phyloP scores from a whole-genome alignment of 164 flowering plant genomes.

The Stephania japonica region DNA sequence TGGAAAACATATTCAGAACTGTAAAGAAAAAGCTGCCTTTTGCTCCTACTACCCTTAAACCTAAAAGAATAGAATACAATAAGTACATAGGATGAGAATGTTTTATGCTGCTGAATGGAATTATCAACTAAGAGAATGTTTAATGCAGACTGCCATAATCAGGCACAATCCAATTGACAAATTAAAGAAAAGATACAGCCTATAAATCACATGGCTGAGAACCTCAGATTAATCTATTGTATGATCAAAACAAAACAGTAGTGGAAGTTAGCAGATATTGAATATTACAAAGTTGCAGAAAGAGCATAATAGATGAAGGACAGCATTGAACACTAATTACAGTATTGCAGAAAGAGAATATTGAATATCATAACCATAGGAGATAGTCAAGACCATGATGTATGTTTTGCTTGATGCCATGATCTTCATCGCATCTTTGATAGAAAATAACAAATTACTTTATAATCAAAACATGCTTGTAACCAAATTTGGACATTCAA shows the following conservation, averaged over 20 bases:
- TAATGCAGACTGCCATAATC: no score
- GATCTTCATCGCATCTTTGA: no score
- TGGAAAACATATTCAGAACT: not conserved
- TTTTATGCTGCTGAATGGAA: no score
- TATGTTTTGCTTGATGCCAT: not conserved
- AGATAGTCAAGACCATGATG: not conserved
- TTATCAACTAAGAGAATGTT: no score
- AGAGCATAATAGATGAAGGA: not conserved
- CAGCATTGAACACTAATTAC: not conserved
- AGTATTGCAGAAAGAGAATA: not conserved
- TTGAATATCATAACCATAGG: not conserved
- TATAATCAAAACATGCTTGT: not conserved
- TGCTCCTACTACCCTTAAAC: no score
- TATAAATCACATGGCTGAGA: not conserved
- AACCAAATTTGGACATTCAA: not conserved
- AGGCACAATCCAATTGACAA: not conserved
- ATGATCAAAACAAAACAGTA: not conserved
- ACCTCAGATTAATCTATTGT: not conserved
- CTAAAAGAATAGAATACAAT: no score
- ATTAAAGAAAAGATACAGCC: not conserved
- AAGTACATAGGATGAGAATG: no score
- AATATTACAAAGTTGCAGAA: not conserved
- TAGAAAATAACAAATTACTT: not conserved
- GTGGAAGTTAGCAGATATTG: not conserved
- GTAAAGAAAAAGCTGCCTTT: not conserved